These are phyloP conservation scores for Xerophyta viscosa DNA, from an alignment of 106 monocot species.

Conservation along the genomic window DNA sequence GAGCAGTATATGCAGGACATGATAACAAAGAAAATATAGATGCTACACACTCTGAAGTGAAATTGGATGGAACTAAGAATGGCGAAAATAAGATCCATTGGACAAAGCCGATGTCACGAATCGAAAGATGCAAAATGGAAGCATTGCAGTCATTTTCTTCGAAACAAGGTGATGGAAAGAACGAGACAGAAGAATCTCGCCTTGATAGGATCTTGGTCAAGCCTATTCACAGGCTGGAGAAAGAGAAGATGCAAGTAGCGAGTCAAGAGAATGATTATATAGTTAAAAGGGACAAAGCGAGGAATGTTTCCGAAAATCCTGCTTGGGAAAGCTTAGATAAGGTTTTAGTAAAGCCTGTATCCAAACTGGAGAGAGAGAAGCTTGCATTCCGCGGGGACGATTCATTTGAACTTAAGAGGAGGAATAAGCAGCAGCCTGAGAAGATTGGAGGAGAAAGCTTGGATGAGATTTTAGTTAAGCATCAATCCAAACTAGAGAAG, in stretches of 20 bases:
- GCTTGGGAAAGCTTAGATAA: conserved; percentile 31
- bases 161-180: conserved; percentile 5
- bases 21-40: conserved; percentile 42
- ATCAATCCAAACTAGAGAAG: conserved; percentile 47
- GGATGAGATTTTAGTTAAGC: conserved; percentile 67
- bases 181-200: conserved; percentile 6
- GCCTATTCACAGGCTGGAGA: conserved; percentile 43
- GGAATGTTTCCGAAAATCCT: neutral
- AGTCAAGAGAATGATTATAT: conserved; percentile 4
- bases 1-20: conserved; percentile 26
- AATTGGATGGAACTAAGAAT: neutral
- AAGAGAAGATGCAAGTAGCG: conserved; percentile 42
- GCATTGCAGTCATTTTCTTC: conserved; percentile 30
- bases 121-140: conserved; percentile 49
- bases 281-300: conserved; percentile 3
- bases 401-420: neutral
- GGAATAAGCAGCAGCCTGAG: conserved; percentile 15
- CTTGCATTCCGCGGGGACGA: neutral
- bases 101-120: conserved; percentile 27
- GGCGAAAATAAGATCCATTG: neutral
- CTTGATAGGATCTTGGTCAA: conserved; percentile 55
- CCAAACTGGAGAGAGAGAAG: conserved; percentile 38
- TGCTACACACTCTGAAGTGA: conserved; percentile 2
- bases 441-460: conserved; percentile 18
- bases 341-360: conserved; percentile 36